Conservation (phyloP, 2,329 filamentous ascomycete species). For the Phyllosticta citribraziliensis region DNA sequence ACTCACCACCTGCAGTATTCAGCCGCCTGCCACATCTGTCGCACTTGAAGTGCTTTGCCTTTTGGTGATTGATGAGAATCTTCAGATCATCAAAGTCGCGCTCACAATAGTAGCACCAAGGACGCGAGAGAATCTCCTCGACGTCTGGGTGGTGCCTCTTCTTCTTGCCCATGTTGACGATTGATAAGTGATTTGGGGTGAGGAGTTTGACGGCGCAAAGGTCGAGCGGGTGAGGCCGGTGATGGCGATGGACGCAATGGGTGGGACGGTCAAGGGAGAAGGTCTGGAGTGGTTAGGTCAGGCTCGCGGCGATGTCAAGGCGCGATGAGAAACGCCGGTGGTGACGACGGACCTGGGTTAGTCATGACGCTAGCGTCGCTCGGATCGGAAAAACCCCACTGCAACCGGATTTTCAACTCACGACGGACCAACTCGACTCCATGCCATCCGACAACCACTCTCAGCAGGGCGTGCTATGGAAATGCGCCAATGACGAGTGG, state of each 20-base stretch:
- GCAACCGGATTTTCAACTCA: neutral
- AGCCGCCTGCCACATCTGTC: slow-evolving; percentile 78
- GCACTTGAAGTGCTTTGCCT: slow-evolving; percentile 99
- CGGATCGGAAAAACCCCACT: neutral
- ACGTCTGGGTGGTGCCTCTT: slow-evolving; percentile 78
- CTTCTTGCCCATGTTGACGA: slow-evolving; percentile 66
- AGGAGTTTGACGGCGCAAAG: neutral
- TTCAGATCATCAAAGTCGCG: slow-evolving; percentile 96
- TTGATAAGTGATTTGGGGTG: neutral
- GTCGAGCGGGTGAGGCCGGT: neutral
- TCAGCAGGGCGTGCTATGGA: neutral
- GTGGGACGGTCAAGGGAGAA: neutral
- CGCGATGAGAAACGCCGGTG: neutral
- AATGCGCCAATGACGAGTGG: neutral
- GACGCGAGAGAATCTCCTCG: slow-evolving; percentile 75
- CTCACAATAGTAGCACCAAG: slow-evolving; percentile 99
- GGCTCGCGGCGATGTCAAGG: neutral
- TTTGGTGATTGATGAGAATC: slow-evolving; percentile 93
- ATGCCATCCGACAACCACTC: neutral
- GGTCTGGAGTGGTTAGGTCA: neutral
- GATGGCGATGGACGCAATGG: neutral
- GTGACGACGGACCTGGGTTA: neutral
- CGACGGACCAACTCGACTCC: neutral
- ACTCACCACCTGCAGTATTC: slow-evolving; percentile 85
- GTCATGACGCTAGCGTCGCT: neutral